Evolutionary conservation across 176 grass and related monocot genomes (phyloP).

Genomic region (Hordeum vulgare): DNA sequence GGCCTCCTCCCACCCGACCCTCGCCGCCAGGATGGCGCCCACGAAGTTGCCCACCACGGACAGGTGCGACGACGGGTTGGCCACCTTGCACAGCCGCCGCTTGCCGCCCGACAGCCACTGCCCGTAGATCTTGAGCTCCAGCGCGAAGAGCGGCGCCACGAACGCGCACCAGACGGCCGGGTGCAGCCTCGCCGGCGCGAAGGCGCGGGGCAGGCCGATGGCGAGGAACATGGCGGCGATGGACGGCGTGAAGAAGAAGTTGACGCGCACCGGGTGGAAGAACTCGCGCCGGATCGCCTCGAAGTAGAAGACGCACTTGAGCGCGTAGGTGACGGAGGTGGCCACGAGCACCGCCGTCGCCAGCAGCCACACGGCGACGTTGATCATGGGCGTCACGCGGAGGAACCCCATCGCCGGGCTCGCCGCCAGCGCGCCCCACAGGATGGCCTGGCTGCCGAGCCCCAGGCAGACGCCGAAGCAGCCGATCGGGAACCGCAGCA

Average conservation of each 20-base stretch:
- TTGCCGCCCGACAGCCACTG: slow-evolving; percentile 95
- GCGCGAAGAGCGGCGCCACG: slow-evolving; percentile 61
- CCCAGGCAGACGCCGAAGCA: slow-evolving; percentile 95
- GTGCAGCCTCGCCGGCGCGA: slow-evolving; percentile 41
- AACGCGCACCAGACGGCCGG: slow-evolving; percentile 74
- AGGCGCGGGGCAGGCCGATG: slow-evolving; percentile 55
- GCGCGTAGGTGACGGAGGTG: slow-evolving; percentile 56
- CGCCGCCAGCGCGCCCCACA: slow-evolving; percentile 74
- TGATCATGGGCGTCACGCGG: slow-evolving; percentile 63
- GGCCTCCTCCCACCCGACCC: slow-evolving; percentile 81
- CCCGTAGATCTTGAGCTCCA: slow-evolving; percentile 96
- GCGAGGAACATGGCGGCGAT: slow-evolving; percentile 95
- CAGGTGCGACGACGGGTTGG: slow-evolving; percentile 91
- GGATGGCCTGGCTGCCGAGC: slow-evolving; percentile 80
- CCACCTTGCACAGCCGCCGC: slow-evolving; percentile 93
- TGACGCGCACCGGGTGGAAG: slow-evolving; percentile 93
- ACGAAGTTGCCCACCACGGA: slow-evolving; percentile 98
- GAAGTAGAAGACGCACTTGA: slow-evolving; percentile 99
- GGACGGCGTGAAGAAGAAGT: slow-evolving; percentile 96
- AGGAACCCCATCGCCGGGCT: slow-evolving; percentile 75
- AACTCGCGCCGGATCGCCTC: slow-evolving; percentile 97
- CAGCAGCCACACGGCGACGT: slow-evolving; percentile 68
- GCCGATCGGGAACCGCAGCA: slow-evolving; percentile 87
- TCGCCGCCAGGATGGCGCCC: slow-evolving; percentile 81
- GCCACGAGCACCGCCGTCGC: slow-evolving; percentile 48